Evolutionary conservation across 371 early-diverging fungal genomes (phyloP).

Genomic region (Actinomucor elegans): DNA sequence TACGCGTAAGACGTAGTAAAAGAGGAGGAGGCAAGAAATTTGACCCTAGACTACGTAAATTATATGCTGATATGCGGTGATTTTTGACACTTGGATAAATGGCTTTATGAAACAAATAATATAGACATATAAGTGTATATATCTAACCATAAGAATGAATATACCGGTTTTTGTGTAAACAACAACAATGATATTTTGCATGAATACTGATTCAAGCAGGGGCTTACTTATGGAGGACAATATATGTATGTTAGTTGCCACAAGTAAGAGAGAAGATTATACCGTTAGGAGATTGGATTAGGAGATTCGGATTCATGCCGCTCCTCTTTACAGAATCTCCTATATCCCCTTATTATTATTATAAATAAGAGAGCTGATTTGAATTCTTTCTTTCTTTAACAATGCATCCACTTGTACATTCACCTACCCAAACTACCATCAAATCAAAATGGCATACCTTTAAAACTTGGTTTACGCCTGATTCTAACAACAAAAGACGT

Average conservation of each 20-base stretch:
- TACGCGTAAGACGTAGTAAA: conserved; percentile 9
- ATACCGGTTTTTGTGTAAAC: too few species aligned
- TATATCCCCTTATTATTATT: too few species aligned
- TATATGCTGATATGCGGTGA: conserved; percentile 27
- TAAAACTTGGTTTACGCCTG: conserved; percentile 26
- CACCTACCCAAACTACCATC: conserved; percentile 12
- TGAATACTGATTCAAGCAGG: too few species aligned
- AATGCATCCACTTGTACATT: conserved; percentile 18
- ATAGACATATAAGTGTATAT: too few species aligned
- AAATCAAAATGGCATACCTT: conserved; percentile 20
- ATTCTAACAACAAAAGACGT: conserved; percentile 19
- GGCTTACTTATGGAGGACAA: too few species aligned
- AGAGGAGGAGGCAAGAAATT: conserved; percentile 18
- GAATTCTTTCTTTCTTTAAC: neutral
- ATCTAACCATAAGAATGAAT: too few species aligned
- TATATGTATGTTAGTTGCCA: too few species aligned
- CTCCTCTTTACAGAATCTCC: neutral
- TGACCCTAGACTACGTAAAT: conserved; percentile 18
- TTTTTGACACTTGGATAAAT: too few species aligned
- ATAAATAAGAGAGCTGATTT: neutral
- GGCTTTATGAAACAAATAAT: too few species aligned
- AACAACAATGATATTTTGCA: too few species aligned
- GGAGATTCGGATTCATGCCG: conserved; percentile 2
- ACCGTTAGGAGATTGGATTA: too few species aligned
- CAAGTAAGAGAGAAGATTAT: too few species aligned